Base-by-base conservation (phyloP, 495 filamentous ascomycete genomes). In the Daldinia grandis region DNA sequence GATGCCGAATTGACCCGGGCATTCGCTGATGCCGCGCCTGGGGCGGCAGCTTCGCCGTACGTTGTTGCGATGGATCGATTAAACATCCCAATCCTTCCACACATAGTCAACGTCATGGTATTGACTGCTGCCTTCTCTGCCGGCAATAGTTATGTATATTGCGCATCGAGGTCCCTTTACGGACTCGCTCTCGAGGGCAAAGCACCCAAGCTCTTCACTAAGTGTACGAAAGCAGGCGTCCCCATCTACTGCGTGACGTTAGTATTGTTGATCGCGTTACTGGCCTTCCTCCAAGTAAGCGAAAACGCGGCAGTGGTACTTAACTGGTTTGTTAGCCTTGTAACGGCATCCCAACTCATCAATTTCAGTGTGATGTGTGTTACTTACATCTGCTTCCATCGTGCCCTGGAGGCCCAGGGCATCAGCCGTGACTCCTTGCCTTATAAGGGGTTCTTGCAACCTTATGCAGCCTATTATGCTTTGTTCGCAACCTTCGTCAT, bases 141-240 rank as follows among this genome's bases (percentile, higher is more conserved):
- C 3, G 91, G 91, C 1, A 93, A 93, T 74, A 90, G 89, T 49
- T 92, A 91, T 69, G 86, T 91, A 54, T 94, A 92, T 74, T 90
- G 87, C 73, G 89, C 90, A 4, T 90, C 87, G 35, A 85, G 91
- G 28, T 87, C 85, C 62, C 79, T 94, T 12, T 92, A 90, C 72
- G 90, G 76, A n/a, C 58, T 79, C 62, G 79, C 82, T 1, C 77
- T 84, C 35, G 80, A 83, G 62, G 79, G 82, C 3, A 81, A 82
- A 53, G 91, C 91, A 1, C 91, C 91, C 0, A 83, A 74, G 21
- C 74, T 92, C 64, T 79, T 93, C 31, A 82, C 81, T 0, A 86
- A 81, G 66, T 91, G 89, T 69, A 87, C 84, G 2, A 80, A 79
- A 61, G 68, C 60, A 19, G 87, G 87, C 17, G 81, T 88, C 4